These are phyloP conservation scores for Linnemannia exigua DNA, from an alignment of 192 early-diverging fungal species.

Conservation along the genomic window DNA sequence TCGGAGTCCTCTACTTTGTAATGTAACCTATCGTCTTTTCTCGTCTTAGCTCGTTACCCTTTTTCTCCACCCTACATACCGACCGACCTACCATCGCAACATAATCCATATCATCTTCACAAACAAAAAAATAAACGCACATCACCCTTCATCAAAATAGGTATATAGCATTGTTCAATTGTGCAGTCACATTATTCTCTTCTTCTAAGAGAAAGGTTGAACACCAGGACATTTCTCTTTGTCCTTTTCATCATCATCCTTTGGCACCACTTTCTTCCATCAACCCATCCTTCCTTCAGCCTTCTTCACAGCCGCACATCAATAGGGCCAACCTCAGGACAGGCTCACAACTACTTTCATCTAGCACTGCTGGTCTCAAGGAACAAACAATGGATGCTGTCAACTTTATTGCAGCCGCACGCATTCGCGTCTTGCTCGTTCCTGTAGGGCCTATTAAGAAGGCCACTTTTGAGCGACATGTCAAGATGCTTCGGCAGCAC, in stretches of 20 bases:
- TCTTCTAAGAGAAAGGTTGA: not conserved
- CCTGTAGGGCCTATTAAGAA: conserved; percentile 77
- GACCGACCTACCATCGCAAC: not conserved
- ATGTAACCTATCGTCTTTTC: conserved; percentile 18
- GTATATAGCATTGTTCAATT: not conserved
- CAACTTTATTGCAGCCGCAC: conserved; percentile 65
- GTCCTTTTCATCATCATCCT: not conserved
- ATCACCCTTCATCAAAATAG: too few relatives aligned
- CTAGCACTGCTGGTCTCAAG: not conserved
- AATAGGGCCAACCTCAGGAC: not conserved
- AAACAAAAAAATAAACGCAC: not conserved
- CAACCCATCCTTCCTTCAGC: not conserved
- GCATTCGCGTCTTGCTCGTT: conserved; percentile 78
- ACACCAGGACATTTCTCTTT: not conserved
- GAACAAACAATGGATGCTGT: conserved; percentile 58
- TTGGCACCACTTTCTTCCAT: not conserved
- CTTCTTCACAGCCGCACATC: not conserved
- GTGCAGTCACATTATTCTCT: not conserved
- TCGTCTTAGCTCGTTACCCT: not conserved
- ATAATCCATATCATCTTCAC: not conserved
- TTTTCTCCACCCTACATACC: not conserved
- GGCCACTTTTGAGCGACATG: conserved; percentile 74
- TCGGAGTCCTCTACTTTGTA: conserved; percentile 54
- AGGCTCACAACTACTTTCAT: not conserved
- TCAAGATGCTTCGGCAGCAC: conserved; percentile 75